These are phyloP conservation scores for Cryptosporidium muris DNA, from an alignment of 169 alveolate species.

Conservation along the genomic window DNA sequence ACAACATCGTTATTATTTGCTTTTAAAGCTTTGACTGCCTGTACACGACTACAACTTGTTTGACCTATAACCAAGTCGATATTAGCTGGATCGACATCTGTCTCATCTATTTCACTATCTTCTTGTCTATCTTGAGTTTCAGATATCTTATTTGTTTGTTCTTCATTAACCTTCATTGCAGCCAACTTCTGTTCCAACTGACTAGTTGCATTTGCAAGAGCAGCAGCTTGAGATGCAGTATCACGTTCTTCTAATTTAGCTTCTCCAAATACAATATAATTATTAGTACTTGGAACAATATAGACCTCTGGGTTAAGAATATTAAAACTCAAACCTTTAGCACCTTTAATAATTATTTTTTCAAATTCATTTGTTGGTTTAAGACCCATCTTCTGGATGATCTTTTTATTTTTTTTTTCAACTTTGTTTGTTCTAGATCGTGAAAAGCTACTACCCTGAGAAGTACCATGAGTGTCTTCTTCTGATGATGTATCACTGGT, in stretches of 20 bases:
- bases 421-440: slow-evolving; percentile 56
- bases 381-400: slow-evolving; percentile 54
- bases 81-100: slow-evolving; percentile 84
- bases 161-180: slow-evolving; percentile 53
- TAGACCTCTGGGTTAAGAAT: slow-evolving; percentile 64
- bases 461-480: slow-evolving; percentile 19
- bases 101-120: slow-evolving; percentile 81
- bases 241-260: slow-evolving; percentile 58
- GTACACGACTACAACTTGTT: slow-evolving; percentile 82
- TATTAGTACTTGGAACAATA: slow-evolving; percentile 44
- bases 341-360: slow-evolving; percentile 61
- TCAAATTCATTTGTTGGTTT: slow-evolving; percentile 62
- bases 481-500: slow-evolving; percentile 59
- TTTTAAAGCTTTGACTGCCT: slow-evolving; percentile 86
- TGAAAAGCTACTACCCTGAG: slow-evolving; percentile 1
- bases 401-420: slow-evolving; percentile 52
- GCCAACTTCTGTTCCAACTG: slow-evolving; percentile 66
- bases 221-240: slow-evolving; percentile 69
- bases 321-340: slow-evolving; percentile 60
- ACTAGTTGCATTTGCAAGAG: slow-evolving; percentile 62
- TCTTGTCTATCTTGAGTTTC: slow-evolving; percentile 72
- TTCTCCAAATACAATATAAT: slow-evolving; percentile 59
- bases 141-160: background rate
- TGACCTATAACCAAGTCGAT: slow-evolving; percentile 87
- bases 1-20: slow-evolving; percentile 86